Evolutionary conservation across 345 rosid species (phyloP).

Genomic region (Trapa incisa): DNA sequence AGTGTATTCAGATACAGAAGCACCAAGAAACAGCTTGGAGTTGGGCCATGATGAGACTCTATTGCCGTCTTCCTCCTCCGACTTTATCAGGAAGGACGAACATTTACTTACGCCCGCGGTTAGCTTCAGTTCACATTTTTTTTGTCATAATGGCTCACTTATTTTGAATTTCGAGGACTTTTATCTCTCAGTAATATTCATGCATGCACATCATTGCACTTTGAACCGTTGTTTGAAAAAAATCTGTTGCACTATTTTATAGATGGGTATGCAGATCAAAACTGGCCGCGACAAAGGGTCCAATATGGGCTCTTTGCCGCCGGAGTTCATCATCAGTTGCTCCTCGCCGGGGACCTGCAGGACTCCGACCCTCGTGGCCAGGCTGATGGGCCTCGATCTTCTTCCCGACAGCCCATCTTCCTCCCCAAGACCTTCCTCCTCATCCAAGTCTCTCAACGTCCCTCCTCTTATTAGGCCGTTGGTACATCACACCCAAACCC

Average conservation of each 20-base stretch:
- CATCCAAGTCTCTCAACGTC: conserved; percentile 5
- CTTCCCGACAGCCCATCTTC: conserved; percentile 39
- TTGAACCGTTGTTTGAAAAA: too few species aligned
- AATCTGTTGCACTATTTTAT: too few species aligned
- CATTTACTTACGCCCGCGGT: neutral
- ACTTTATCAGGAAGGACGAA: neutral
- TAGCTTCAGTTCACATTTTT: neutral
- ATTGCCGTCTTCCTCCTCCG: neutral
- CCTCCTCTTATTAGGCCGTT: conserved; percentile 15
- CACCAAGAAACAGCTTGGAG: too few species aligned
- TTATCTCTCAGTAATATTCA: neutral
- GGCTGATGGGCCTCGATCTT: conserved; percentile 93
- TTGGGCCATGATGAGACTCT: neutral
- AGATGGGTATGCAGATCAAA: too few species aligned
- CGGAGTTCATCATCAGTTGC: conserved; percentile 27
- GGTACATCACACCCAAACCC: conserved; percentile 7
- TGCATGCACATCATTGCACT: neutral
- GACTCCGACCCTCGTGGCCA: conserved; percentile 76
- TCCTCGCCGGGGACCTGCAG: conserved; percentile 51
- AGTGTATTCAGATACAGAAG: neutral
- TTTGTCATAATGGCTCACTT: neutral
- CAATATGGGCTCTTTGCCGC: conserved; percentile 23
- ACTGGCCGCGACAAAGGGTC: too few species aligned
- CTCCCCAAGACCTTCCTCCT: conserved; percentile 37
- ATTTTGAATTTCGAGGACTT: too few species aligned